Base-by-base conservation (phyloP, 2,329 filamentous ascomycete species). In the Cordyceps pruinosa region DNA sequence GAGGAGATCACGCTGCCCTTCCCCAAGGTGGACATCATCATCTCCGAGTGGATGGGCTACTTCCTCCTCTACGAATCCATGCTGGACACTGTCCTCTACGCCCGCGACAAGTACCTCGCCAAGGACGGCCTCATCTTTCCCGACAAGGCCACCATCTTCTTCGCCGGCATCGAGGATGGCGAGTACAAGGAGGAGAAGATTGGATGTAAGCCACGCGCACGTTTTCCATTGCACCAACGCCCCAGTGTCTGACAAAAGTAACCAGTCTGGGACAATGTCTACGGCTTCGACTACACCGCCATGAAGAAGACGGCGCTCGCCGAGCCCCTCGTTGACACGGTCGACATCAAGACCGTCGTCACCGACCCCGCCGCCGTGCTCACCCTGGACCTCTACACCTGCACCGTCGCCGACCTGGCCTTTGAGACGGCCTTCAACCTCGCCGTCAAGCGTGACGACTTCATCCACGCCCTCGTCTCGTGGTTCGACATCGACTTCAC, bases 131-230 rank as follows among this genome's bases (percentile, higher is more conserved):
- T 97, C 66, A 97, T 99, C 75, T 97, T 97, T 83, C 94, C 94
- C 21, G 94, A 99, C 77, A 97, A 96, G 83, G 94, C 94, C 53
- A 97, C 90, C 66, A 96, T 99, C 72, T 97, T 91, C 76, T 85
- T 96, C 73, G 94, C 91, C 59, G 94, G 89, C 69, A 99, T 99
- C 61, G 94, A 99, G 78, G 94, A 99, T 69, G 94, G 94, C 63
- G 94, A 99, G 61, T 99, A 99, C 84, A 97, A 97, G 82, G 93
- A 97, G 62, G 94, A 99, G 80, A 99, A 99, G 83, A 99, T 99
- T 69, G 93, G 92, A 75, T 99, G 93, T 97, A 74, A 78, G 90
- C 13, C 13, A 8, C n/a, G 13, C 13, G 26, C 41, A 5, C 41
- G 10, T 21, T 4, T 42, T 17, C 21, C 4, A 21, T 13, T 50